Conservation (phyloP, 2,329 filamentous ascomycete species). For the Sordariomycetes sp. region DNA sequence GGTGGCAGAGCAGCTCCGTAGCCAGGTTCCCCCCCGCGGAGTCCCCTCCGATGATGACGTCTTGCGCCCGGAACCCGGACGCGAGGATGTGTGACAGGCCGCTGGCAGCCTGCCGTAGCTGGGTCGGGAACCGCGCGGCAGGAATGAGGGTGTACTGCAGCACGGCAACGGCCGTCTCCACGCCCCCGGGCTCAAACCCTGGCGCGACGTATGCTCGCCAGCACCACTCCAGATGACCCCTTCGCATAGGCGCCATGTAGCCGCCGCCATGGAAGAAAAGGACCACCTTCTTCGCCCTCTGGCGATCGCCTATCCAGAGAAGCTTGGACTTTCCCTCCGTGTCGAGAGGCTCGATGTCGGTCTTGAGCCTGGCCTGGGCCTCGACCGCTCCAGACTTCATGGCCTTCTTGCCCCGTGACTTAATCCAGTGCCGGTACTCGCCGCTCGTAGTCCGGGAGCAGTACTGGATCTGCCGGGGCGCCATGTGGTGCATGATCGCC, state of each 20-base stretch:
- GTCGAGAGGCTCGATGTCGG: conserved; percentile 6
- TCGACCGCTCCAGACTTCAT: neutral
- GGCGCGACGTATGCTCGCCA: conserved; percentile 8
- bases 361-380: neutral
- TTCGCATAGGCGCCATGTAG: conserved; percentile 11
- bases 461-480: neutral
- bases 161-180: conserved; percentile 18
- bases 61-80: conserved; percentile 15
- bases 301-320: conserved; percentile 17
- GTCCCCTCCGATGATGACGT: conserved; percentile 24
- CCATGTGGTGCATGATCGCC: neutral
- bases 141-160: conserved; percentile 23
- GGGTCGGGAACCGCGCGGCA: conserved; percentile 16
- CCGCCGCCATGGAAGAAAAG: conserved; percentile 19
- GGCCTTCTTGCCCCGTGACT: neutral
- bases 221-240: conserved; percentile 16
- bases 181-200: conserved; percentile 5
- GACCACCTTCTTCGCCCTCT: conserved; percentile 15
- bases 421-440: neutral
- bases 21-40: conserved; percentile 24
- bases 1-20: conserved; percentile 18
- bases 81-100: conserved; percentile 19
- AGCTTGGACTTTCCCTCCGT: conserved; percentile 9
- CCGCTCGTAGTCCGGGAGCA: neutral
- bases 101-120: conserved; percentile 19